phyloP scores from a whole-genome alignment of 768 basidiomycete genomes.

The Trametes cubensis region DNA sequence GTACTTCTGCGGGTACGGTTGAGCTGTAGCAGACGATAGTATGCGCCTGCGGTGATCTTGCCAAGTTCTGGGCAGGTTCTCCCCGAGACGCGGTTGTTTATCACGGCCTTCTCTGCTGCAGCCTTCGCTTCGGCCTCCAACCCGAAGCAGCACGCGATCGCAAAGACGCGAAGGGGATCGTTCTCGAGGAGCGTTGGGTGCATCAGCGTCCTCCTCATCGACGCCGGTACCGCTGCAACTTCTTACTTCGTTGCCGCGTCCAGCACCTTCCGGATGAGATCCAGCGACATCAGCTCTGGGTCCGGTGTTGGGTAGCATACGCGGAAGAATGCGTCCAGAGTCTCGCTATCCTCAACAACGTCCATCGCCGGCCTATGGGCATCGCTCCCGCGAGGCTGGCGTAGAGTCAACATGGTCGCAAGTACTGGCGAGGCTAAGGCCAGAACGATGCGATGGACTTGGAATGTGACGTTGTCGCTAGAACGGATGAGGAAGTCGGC shows the following conservation, averaged over 20 bases:
- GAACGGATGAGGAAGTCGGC: constrained; percentile 55
- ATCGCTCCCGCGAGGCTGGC: constrained; percentile 41
- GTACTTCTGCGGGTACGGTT: not conserved
- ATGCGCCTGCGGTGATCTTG: constrained; percentile 17
- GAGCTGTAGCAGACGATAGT: constrained; percentile 16
- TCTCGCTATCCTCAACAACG: constrained; percentile 34
- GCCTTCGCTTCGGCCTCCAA: constrained; percentile 41
- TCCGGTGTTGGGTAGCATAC: constrained; percentile 39
- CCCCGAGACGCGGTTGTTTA: constrained; percentile 49
- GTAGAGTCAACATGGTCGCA: constrained; percentile 55
- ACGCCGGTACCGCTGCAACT: constrained; percentile 36
- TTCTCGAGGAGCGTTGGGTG: constrained; percentile 30
- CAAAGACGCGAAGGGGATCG: constrained; percentile 37
- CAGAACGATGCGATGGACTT: constrained; percentile 56
- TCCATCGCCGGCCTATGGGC: constrained; percentile 27
- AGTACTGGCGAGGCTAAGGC: constrained; percentile 63
- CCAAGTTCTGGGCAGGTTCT: constrained; percentile 14
- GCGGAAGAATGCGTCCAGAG: constrained; percentile 36
- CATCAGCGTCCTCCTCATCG: not conserved
- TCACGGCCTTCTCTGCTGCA: constrained; percentile 50
- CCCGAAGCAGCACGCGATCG: constrained; percentile 38
- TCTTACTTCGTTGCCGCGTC: constrained; percentile 32
- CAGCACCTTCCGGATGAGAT: constrained; percentile 7
- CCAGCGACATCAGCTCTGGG: constrained; percentile 11
- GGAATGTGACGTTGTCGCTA: constrained; percentile 54